phyloP scores from a whole-genome alignment of 2,329 filamentous ascomycete genomes.

The Akanthomyces dipterigenus region DNA sequence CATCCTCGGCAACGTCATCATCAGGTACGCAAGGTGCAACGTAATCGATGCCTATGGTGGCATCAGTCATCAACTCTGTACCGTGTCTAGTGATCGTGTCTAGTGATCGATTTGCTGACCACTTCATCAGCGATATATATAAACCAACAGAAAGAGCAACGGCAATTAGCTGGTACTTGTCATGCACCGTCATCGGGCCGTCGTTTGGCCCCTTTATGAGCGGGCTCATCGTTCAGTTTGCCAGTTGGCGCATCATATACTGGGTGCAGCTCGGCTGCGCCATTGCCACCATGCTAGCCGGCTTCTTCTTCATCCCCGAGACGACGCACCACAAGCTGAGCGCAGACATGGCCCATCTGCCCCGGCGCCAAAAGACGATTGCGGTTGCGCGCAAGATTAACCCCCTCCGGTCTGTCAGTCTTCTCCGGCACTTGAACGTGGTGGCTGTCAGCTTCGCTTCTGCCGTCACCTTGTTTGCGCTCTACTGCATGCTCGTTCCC shows the following conservation, averaged over 20 bases:
- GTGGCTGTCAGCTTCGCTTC: constrained; percentile 52
- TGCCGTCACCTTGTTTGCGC: constrained; percentile 65
- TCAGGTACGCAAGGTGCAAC: constrained; percentile 38
- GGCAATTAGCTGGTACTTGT: constrained; percentile 67
- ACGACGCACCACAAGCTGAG: constrained; percentile 62
- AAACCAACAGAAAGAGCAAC: constrained; percentile 63
- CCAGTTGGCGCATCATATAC: constrained; percentile 68
- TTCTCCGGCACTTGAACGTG: constrained; percentile 65
- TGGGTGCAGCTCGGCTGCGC: constrained; percentile 68
- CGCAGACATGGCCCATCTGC: constrained; percentile 52
- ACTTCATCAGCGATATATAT: constrained; percentile 46
- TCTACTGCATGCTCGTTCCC: constrained; percentile 53
- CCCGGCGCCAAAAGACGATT: constrained; percentile 38
- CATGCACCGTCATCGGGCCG: constrained; percentile 64
- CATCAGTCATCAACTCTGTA: no score
- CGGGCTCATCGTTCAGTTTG: constrained; percentile 70
- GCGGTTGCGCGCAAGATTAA: constrained; percentile 59
- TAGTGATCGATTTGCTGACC: constrained; percentile 12
- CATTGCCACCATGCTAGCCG: constrained; percentile 49
- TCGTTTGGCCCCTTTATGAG: constrained; percentile 64
- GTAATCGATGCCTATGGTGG: constrained; percentile 19
- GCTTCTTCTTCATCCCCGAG: constrained; percentile 63
- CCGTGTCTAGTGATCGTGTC: constrained; percentile 10
- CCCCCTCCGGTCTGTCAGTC: constrained; percentile 54
- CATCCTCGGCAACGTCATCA: constrained; percentile 62